Evolutionary conservation across 2,329 filamentous ascomycete genomes (phyloP).

Genomic region (Stagonosporopsis cucurbitacearum): DNA sequence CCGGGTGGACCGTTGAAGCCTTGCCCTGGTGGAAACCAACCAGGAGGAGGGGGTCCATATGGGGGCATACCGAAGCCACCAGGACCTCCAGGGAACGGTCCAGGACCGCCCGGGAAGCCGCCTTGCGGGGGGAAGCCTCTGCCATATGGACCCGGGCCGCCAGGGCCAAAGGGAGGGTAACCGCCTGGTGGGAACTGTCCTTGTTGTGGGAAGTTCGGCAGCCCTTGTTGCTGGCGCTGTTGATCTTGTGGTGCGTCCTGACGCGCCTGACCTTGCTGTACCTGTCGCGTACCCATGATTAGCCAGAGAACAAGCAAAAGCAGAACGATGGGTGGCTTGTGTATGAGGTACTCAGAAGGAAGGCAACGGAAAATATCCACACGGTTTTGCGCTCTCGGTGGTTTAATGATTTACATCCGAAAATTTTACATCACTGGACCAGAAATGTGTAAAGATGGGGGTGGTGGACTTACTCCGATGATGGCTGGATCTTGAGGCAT

Average conservation of each 20-base stretch:
- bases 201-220: slow-evolving; percentile 48
- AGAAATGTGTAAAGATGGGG: slow-evolving; percentile 20
- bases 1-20: slow-evolving; percentile 74
- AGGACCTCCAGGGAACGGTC: slow-evolving; percentile 57
- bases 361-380: slow-evolving; percentile 99
- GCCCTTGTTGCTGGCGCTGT: slow-evolving; percentile 46
- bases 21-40: slow-evolving; percentile 81
- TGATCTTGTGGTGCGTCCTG: slow-evolving; percentile 34
- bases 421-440: slow-evolving; percentile 85
- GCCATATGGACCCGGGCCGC: slow-evolving; percentile 47
- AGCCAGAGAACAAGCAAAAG: slow-evolving; percentile 25
- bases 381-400: slow-evolving; percentile 94
- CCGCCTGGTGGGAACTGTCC: slow-evolving; percentile 52
- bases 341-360: slow-evolving; percentile 81
- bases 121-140: slow-evolving; percentile 55
- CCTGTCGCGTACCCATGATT: slow-evolving; percentile 37
- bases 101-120: slow-evolving; percentile 53
- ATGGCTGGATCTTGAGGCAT: slow-evolving; percentile 96
- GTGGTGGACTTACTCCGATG: slow-evolving; percentile 79
- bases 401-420: slow-evolving; percentile 92
- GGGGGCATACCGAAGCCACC: slow-evolving; percentile 72
- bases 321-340: slow-evolving; percentile 13
- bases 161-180: slow-evolving; percentile 52
- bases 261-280: slow-evolving; percentile 38
- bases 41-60: slow-evolving; percentile 71